Evolutionary conservation across 2,329 filamentous ascomycete species (phyloP).

Genomic region (Hypoxylon sp.): DNA sequence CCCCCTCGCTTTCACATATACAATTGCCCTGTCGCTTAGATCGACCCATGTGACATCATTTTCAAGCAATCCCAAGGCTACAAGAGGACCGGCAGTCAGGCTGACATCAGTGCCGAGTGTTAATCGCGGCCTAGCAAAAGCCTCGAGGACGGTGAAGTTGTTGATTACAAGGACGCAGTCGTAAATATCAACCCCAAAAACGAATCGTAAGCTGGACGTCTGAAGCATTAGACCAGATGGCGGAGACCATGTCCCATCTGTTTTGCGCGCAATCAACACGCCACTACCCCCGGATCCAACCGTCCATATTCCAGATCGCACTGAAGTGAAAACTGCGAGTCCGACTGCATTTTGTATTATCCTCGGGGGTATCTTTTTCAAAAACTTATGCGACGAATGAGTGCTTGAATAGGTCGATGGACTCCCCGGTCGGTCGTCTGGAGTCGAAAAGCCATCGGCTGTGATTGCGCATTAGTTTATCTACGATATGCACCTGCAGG

Average conservation of each 20-base stretch:
- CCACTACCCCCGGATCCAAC: constrained; percentile 93
- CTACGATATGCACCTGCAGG: constrained; percentile 14
- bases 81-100: constrained; percentile 82
- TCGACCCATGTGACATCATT: constrained; percentile 67
- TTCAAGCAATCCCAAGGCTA: constrained; percentile 66
- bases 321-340: constrained; percentile 93
- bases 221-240: constrained; percentile 93
- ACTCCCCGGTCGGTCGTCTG: constrained; percentile 57
- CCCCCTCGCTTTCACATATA: constrained; percentile 72
- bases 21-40: constrained; percentile 68
- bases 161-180: constrained; percentile 96
- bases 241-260: constrained; percentile 91
- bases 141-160: constrained; percentile 84
- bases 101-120: constrained; percentile 87
- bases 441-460: constrained; percentile 71
- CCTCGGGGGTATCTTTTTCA: constrained; percentile 86
- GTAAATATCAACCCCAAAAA: constrained; percentile 94
- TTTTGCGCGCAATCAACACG: constrained; percentile 85
- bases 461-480: constrained; percentile 33
- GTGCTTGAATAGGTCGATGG: constrained; percentile 53
- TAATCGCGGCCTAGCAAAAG: constrained; percentile 83
- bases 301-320: constrained; percentile 93
- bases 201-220: constrained; percentile 88
- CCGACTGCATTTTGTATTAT: constrained; percentile 92
- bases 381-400: constrained; percentile 69